phyloP scores from a whole-genome alignment of 2,329 filamentous ascomycete genomes.

The Aspergillus sp. region DNA sequence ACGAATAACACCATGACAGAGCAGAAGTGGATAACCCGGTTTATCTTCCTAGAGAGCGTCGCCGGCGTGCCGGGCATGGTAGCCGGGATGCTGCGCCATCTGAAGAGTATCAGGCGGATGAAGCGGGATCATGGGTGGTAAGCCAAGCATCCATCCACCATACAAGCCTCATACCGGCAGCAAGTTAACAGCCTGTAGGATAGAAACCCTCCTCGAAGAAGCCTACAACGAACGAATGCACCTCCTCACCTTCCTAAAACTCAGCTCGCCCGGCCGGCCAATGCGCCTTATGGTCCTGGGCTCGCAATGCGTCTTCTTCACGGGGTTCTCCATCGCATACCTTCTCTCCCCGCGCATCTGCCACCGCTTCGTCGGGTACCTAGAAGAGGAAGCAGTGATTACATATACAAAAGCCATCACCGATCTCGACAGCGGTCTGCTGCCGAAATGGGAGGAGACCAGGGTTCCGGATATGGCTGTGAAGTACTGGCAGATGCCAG shows the following conservation, averaged over 20 bases:
- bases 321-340: slow-evolving; percentile 85
- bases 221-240: slow-evolving; percentile 95
- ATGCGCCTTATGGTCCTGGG: slow-evolving; percentile 91
- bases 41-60: slow-evolving; percentile 91
- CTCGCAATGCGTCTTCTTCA: slow-evolving; percentile 96
- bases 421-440: slow-evolving; percentile 79
- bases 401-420: slow-evolving; percentile 89
- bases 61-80: slow-evolving; percentile 97
- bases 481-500: slow-evolving; percentile 91
- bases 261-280: slow-evolving; percentile 80
- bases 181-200: too few species aligned
- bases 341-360: slow-evolving; percentile 82
- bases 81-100: slow-evolving; percentile 86
- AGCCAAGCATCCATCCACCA: too few species aligned
- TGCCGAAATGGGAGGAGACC: slow-evolving; percentile 79
- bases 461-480: slow-evolving; percentile 84
- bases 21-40: slow-evolving; percentile 83
- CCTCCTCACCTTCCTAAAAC: slow-evolving; percentile 86
- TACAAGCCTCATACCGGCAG: too few species aligned
- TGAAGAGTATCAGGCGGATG: slow-evolving; percentile 78
- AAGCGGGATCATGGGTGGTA: slow-evolving; percentile 89
- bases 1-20: slow-evolving; percentile 72
- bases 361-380: slow-evolving; percentile 93
- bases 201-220: slow-evolving; percentile 87
- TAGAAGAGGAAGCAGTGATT: slow-evolving; percentile 95